A percentile compares a stretch with the other conserved stretches of the same genome.
phyloP scores from a whole-genome alignment of 805 yeast species.

The Candida khao-thaluensis region DNA sequence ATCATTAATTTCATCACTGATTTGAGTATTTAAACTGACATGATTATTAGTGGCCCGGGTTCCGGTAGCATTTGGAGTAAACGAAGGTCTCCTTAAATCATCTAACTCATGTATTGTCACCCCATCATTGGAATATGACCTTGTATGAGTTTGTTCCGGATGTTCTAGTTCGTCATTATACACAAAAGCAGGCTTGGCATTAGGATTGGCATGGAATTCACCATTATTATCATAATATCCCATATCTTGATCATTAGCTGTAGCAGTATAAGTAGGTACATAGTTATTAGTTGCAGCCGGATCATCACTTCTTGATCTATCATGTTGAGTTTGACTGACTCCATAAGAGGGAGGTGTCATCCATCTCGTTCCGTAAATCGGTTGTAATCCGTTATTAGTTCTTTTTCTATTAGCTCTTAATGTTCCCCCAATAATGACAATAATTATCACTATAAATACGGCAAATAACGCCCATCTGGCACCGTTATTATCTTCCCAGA shows the following conservation, averaged over 20 bases:
- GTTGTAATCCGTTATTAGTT: slow-evolving; percentile 47
- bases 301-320: slow-evolving; percentile 41
- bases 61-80: background rate
- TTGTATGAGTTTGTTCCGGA: slow-evolving; percentile 13
- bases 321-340: slow-evolving; percentile 61
- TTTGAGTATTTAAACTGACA: background rate
- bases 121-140: slow-evolving; percentile 13
- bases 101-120: slow-evolving; percentile 9
- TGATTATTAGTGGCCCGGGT: background rate
- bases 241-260: slow-evolving; percentile 69
- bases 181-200: slow-evolving; percentile 14
- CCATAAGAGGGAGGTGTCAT: slow-evolving; percentile 80
- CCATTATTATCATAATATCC: slow-evolving; percentile 75
- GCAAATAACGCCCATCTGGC: slow-evolving; percentile 70
- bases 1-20: background rate
- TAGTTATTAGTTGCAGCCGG: slow-evolving; percentile 41
- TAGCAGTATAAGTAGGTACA: slow-evolving; percentile 69
- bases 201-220: slow-evolving; percentile 35
- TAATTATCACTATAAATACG: slow-evolving; percentile 49
- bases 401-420: slow-evolving; percentile 57
- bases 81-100: slow-evolving; percentile 9
- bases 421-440: slow-evolving; percentile 49
- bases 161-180: slow-evolving; percentile 6
- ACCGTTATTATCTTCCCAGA: slow-evolving; percentile 19
- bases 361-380: slow-evolving; percentile 79